Percentiles rank a stretch among this genome's conserved stretches.
phyloP scores from a whole-genome alignment of 768 basidiomycete genomes.

The Pulveroboletus sp. region DNA sequence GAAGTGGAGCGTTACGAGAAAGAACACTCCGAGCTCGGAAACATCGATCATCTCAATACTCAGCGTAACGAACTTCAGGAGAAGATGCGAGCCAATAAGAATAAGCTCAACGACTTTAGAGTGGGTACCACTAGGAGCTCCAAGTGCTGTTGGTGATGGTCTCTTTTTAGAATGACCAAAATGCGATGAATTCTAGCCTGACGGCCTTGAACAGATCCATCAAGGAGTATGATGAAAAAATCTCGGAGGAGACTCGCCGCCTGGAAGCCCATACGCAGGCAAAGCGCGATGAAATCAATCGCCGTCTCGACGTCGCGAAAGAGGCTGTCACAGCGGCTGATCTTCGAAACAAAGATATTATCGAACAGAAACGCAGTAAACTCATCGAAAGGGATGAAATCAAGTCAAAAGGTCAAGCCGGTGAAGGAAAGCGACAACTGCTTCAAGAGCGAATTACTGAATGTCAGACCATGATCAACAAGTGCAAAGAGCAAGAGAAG shows the following conservation, averaged over 20 bases:
- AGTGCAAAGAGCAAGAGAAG: conserved; percentile 46
- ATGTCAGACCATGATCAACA: conserved; percentile 46
- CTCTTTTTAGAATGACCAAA: conserved; percentile 44
- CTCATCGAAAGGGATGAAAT: conserved; percentile 27
- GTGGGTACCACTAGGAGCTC: conserved; percentile 31
- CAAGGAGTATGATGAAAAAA: conserved; percentile 38
- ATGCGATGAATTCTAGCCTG: conserved; percentile 42
- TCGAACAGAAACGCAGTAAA: conserved; percentile 32
- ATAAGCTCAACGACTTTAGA: conserved; percentile 37
- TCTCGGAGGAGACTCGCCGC: conserved; percentile 49
- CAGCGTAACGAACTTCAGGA: conserved; percentile 32
- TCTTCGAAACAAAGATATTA: conserved; percentile 25
- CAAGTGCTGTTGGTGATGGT: neutral
- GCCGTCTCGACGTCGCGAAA: conserved; percentile 46
- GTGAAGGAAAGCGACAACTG: conserved; percentile 30
- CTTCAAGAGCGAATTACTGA: conserved; percentile 42
- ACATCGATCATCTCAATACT: conserved; percentile 42
- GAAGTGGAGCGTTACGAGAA: conserved; percentile 37
- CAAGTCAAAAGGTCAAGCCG: conserved; percentile 33
- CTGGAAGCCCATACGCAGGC: conserved; percentile 54
- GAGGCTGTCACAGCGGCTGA: conserved; percentile 38
- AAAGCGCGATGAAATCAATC: conserved; percentile 55
- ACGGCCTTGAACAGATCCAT: conserved; percentile 32
- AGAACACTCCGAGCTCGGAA: conserved; percentile 39
- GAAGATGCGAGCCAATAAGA: conserved; percentile 45